Base-by-base conservation (phyloP, 768 basidiomycete genomes). In the Termitomyces sp. region DNA sequence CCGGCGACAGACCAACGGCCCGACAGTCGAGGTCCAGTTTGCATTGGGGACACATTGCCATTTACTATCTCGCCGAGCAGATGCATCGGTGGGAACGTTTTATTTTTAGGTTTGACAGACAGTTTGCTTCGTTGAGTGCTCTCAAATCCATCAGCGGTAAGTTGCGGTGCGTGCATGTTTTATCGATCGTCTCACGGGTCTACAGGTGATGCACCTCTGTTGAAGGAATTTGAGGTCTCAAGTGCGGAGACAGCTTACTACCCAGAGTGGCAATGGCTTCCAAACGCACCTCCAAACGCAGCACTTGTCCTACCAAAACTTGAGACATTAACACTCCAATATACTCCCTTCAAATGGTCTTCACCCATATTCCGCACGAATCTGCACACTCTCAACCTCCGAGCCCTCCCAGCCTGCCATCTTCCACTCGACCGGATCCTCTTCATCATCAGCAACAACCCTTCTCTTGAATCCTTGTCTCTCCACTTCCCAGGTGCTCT, bases 61-160 rank as follows among this genome's bases (percentile, higher is more conserved):
- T 91, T 45, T 90, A 79, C 67, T 92, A 91, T 66, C 70, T 92
- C 21, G 83, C 86, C 2, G 82, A 88, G 62, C 86, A 90, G 66
- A 91, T 91, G 83, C 83, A 83, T 60, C 80, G 89, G 30, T 92
- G 89, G 89, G 78, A 87, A 65, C 77, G 89, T 23, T 92, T 92
- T 62, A 79, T 91, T 11, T 91, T 92, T 64, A 75, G 85, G 42
- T 91, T 89, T 62, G 87, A 90, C 64, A 86, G 82, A 66, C 85
- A 85, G 35, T 91, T 91, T 68, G 71, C 82, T 17, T 89, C 88
- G 3, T 80, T 90, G 72, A 74, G 76, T 56, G 88, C 90, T 8
- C 76, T 92, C 60, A 87, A 87, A 66, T 81, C 84, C 17, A 84
- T 91, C 62, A 79, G 77, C 51, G 87, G 89, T 89, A 58, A 47